phyloP scores from a whole-genome alignment of 169 alveolate genomes.

The Besnoitia besnoiti region DNA sequence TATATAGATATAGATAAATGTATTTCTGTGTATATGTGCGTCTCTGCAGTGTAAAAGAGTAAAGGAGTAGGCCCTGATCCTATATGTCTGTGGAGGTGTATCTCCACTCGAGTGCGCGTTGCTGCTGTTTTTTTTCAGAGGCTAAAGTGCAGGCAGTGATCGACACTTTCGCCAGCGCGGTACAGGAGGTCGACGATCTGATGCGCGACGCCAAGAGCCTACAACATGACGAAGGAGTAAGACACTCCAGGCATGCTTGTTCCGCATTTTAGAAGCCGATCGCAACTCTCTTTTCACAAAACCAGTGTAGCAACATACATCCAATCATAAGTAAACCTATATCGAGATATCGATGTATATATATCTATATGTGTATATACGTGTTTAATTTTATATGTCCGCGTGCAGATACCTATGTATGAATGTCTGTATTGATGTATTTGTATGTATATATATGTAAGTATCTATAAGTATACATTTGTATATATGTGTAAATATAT shows the following conservation, averaged over 20 bases:
- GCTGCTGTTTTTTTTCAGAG: background rate
- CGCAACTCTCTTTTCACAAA: background rate
- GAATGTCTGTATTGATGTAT: background rate
- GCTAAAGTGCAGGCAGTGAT: background rate
- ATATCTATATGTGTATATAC: background rate
- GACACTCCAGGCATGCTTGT: background rate
- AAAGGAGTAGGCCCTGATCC: too few relatives aligned
- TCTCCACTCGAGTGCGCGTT: background rate
- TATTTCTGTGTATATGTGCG: background rate
- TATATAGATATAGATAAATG: too few relatives aligned
- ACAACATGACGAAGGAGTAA: background rate
- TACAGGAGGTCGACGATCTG: background rate
- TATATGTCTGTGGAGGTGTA: background rate
- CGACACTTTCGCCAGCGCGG: background rate
- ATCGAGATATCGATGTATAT: background rate
- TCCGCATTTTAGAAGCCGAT: background rate
- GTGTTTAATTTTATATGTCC: too few relatives aligned
- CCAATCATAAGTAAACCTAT: background rate
- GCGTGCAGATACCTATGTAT: too few relatives aligned
- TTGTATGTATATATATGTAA: background rate
- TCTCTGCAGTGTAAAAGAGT: background rate
- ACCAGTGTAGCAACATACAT: background rate
- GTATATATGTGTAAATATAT: conserved; percentile 13
- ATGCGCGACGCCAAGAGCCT: conserved; percentile 27
- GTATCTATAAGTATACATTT: background rate